Evolutionary conservation across 306 rosid genomes (phyloP), one percentile per base, ranked within the genome.

Genomic region (Hippophae gyantsensis): DNA sequence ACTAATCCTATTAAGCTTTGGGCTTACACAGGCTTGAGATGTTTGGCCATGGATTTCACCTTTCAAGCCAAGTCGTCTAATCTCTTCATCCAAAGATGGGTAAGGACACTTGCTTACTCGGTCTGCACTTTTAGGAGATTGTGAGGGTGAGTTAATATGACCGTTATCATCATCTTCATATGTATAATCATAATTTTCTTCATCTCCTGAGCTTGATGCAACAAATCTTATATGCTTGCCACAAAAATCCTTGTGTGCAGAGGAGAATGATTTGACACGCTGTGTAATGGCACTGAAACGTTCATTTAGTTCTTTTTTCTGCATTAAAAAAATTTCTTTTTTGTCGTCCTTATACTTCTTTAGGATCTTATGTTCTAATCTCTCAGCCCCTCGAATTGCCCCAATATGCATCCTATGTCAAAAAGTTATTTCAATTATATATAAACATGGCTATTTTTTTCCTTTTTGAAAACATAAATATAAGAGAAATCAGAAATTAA

Each of bases 41-140:
- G 60, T 56, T 13, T 52, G 63, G 41, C 64, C 72, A 26, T 8
- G 55, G 44, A 38, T 57, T 63, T 78, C 88, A 67, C 61, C 72
- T 75, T 62, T 79, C 63, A 75, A 64, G 64, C 81, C 83, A 69
- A 87, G 96, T 46, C 90, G 77, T 55, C 64, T 70, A 74, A 79
- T 80, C 86, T 87, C 98, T 80, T 87, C 98, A 48, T 57, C 60
- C 52, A 82, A 89, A 64, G 95, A 87, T 38, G 88, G 96, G 67
- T 92, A 92, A 65, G 98, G 98, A 62, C 98, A 92, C 68, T 78
- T 78, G 68, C 92, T 83, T 50, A 64, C 71, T 66, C 82, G 79
- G 63, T 85, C 89, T 13, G 82, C 66, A 71, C 63, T 73, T 76
- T 56, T 71, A 62, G 65, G 73, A 48, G 62, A 63, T 56, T 79